Base-by-base conservation (phyloP, 1,284 basidiomycete genomes). In the Naganishia cerealis region DNA sequence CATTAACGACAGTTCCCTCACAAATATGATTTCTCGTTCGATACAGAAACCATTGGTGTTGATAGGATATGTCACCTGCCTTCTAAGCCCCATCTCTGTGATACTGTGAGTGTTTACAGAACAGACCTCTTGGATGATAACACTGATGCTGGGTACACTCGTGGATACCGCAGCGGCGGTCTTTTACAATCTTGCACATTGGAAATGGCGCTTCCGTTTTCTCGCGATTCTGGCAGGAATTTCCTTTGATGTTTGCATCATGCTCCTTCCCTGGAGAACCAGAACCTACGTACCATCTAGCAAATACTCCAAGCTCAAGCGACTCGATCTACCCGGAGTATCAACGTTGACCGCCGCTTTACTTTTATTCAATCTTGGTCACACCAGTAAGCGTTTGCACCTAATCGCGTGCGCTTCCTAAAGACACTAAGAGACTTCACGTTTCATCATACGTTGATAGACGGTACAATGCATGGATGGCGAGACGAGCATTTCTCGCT, bases 121-220 rank as follows among this genome's bases (percentile, higher is more conserved):
- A 13, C 0, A 9, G 3, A 50, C 9, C 1, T 21, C 16, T 50
- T 2, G n/a, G n/a, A 24, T 8, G 8, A 15, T n/a, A 13, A 24
- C 21, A 8, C 46, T 24, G 46, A 50, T 24, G 21, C 9, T 2
- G 2, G 9, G n/a, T 13, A 9, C 46, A 50, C 24, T 24, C 1
- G 2, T 7, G 5, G 10, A 1, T 6, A 1, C 4, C 36, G n/a
- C 53, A 69, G 67, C 2, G 67, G 62, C 24, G 67, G 55, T 7
- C n/a, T 69, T 15, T 58, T 69, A n/a, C 26, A 46, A 43, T 18
- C 38, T 69, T 7, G 42, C 67, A 4, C 21, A 36, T 36, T 69
- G 67, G 67, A 50, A 70, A 66, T 76, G 77, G 77, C 77, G 78
- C 72, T 79, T 80, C 71, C 75, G 77, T 42, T 71, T 77, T 62